Base-by-base conservation (phyloP, 805 yeast species). In the Wickerhamomyces rabaulensis region DNA sequence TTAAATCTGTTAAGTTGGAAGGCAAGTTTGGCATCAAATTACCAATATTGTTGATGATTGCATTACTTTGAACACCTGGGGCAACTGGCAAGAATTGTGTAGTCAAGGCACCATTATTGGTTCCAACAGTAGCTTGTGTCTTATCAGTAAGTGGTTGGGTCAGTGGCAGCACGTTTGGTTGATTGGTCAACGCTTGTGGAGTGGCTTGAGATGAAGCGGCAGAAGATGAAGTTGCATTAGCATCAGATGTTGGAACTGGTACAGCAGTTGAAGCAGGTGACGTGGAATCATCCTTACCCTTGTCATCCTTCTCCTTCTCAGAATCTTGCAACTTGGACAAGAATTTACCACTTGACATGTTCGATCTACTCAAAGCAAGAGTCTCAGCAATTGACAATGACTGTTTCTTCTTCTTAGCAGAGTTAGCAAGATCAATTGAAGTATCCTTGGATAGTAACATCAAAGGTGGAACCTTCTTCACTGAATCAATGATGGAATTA, bases 341-440 rank as follows among this genome's bases (percentile, higher is more conserved):
- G 40, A 55, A 60, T 44, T 56, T 58, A 4, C 63, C 63, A 50
- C 61, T 62, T 1, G 61, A 58, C 75, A 75, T 73, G 9, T 71
- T 65, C 3, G 76, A 69, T 36, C 83, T 62, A 49, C 76, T 76
- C 44, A 76, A 54, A 0, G 85, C 85, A 52, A 80, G 61, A 2
- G 84, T 77, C 52, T 80, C 82, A 0, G 85, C 84, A 42, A 80
- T 79, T 2, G 84, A 75, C 25, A 78, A 57, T 1, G 71, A 55
- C 35, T 67, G 27, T 45, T 57, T 58, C 52, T 55, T 56, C 42
- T 54, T 55, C 31, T 48, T 52, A 4, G 52, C 42, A 16, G 55
- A 48, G 20, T 55, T 54, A 9, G 59, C 60, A 40, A 59, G 42
- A 42, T 59, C 63, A 23, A 53, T 51, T 1, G 63, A 58, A 3